Evolutionary conservation across 2,329 filamentous ascomycete genomes (phyloP).

Genomic region (Lasiodiplodia sp.): DNA sequence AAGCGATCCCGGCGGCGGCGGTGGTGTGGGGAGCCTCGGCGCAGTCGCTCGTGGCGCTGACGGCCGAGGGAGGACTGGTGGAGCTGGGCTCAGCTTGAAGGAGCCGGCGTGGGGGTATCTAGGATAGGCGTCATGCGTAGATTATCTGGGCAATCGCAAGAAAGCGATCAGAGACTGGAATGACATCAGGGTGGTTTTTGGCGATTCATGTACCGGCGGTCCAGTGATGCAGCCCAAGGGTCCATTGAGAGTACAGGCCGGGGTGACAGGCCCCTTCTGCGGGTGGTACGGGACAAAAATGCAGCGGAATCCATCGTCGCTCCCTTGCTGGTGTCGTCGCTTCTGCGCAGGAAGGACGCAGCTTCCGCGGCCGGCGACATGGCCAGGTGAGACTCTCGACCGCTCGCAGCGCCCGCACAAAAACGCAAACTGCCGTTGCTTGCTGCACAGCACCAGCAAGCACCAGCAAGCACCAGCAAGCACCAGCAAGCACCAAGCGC

Average conservation of each 20-base stretch:
- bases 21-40: conserved; percentile 81
- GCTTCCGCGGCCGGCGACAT: background rate
- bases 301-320: background rate
- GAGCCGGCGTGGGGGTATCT: conserved; percentile 35
- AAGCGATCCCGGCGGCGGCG: conserved; percentile 74
- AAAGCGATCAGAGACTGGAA: conserved; percentile 24
- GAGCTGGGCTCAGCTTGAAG: conserved; percentile 68
- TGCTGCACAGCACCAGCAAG: background rate
- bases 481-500: background rate
- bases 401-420: conserved; percentile 16
- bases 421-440: background rate
- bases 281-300: background rate
- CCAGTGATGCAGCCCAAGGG: background rate
- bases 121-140: conserved; percentile 33
- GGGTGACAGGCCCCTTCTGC: background rate
- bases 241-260: background rate
- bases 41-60: conserved; percentile 76
- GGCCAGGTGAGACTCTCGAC: background rate
- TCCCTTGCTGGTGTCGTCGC: background rate
- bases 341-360: background rate
- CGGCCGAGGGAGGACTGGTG: conserved; percentile 76
- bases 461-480: too few relatives aligned
- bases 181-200: conserved; percentile 17
- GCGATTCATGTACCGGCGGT: background rate
- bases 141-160: conserved; percentile 8